Percentiles rank a stretch among this genome's conserved stretches.
Conservation (phyloP, 257 asterid species). For the Przewalskia tangutica region DNA sequence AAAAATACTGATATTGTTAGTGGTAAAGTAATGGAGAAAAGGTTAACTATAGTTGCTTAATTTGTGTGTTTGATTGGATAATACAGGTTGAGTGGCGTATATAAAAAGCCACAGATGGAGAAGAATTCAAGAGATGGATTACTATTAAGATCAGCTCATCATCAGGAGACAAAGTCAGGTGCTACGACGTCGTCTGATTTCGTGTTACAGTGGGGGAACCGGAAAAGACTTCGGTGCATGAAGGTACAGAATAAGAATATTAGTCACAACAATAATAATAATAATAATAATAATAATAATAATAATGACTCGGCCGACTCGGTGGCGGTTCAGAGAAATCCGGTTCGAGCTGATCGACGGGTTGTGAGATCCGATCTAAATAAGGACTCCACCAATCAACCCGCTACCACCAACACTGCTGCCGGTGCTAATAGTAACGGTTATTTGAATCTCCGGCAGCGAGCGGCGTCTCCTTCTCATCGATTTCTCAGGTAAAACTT, state of each 20-base stretch:
- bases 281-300: slow-evolving; percentile 9
- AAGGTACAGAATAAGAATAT: slow-evolving; percentile 55
- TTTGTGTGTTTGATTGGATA: background rate
- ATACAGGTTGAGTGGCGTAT: no score
- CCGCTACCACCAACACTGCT: background rate
- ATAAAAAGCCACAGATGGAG: slow-evolving; percentile 32
- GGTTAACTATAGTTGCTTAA: slow-evolving; percentile 15
- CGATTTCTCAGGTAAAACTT: slow-evolving; percentile 40
- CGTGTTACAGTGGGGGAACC: slow-evolving; percentile 78
- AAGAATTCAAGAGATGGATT: slow-evolving; percentile 43
- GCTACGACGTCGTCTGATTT: slow-evolving; percentile 58
- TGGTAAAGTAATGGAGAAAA: slow-evolving; percentile 6
- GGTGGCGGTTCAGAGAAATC: slow-evolving; percentile 23
- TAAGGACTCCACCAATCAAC: slow-evolving; percentile 29
- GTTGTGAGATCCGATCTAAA: slow-evolving; percentile 52
- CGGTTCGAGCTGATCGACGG: slow-evolving; percentile 54
- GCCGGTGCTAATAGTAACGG: slow-evolving; percentile 28
- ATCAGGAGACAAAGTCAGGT: slow-evolving; percentile 30
- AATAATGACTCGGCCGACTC: slow-evolving; percentile 31
- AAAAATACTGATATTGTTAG: background rate
- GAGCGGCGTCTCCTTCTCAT: slow-evolving; percentile 59
- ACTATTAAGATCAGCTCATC: slow-evolving; percentile 30
- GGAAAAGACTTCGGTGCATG: slow-evolving; percentile 74
- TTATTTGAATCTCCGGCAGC: slow-evolving; percentile 68
- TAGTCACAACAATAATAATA: slow-evolving; percentile 7